Evolutionary conservation across 192 early-diverging fungal species (phyloP), one percentile per base, ranked within the genome.

Genomic region (Jimgerdemannia lactiflua): DNA sequence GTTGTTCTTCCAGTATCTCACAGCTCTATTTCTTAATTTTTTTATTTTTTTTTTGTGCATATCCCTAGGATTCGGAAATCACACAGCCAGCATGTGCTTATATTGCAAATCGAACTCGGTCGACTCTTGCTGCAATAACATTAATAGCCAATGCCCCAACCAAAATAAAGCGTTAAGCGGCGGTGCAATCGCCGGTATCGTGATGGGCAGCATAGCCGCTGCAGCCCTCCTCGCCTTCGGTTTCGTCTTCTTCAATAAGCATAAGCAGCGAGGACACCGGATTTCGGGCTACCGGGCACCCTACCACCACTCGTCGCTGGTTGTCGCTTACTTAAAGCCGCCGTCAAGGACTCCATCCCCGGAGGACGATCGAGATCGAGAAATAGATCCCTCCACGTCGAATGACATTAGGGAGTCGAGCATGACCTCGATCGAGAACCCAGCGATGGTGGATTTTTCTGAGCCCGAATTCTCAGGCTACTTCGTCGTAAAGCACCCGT

Each of bases 401-500:
- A 29, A 29, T 29, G 29, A 29, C 29, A 29, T 0, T 29, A 14
- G 49, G 49, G 49, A 6, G 14, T 6, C 49, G 49, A 59, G 49
- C 49, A 59, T 14, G 14, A 59, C 49, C 14, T 59, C 49, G 49
- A 59, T 59, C 49, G 49, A 59, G 49, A 59, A 59, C 49, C 49
- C 6, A 2, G 29, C 29, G 29, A 29, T 29, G 29, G 29, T 29
- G 29, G 29, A 29, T 29, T 29, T 29, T 29, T 29, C 29, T 29
- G 29, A 29, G 29, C 71, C 63, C 42, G 65, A 71, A 65, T 64
- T 79, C n/a, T 76, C 77, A 42, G 80, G 78, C 18, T 76, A 79
- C 19, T 82, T 74, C 74, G 64, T 70, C 19, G 81, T 74, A 11
- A 43, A 71, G 3, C 77, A 88, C 70, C 83, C 91, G 68, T 94